Evolutionary conservation across 768 basidiomycete species (phyloP), one percentile per base, ranked within the genome.

Genomic region (Suillus subaureus): DNA sequence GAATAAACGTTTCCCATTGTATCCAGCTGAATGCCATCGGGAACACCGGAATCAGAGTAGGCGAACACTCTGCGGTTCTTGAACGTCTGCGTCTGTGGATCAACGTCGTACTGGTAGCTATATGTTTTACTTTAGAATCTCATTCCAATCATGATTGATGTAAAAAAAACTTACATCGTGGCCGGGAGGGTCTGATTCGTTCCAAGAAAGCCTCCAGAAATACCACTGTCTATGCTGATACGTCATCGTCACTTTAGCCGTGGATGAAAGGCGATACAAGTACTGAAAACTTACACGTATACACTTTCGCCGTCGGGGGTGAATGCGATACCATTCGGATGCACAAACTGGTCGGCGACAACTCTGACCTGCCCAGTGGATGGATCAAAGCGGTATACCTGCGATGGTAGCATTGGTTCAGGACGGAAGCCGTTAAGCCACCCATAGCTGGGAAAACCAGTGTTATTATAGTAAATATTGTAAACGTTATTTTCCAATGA

Each of bases 321-420:
- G 73, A 93, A 89, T 0, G 90, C 89, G 61, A 94, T 84, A 1
- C 92, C 93, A 70, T 94, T 94, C 52, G 84, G 84, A 68, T 84
- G 84, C 65, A 84, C 82, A 70, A 94, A 90, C n/a, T 87, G 89
- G 67, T 91, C 89, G 3, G 93, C 92, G 3, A 93, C 89, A 9
- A 89, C 88, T 3, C 85, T 84, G 7, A 94, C 84, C 37, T 84
- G 75, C 5, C 89, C 83, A 1, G 88, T 89, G 2, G 80, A 79
- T 11, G 89, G 86, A 71, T 92, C 87, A 70, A 92, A 87, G 15
- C 89, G 83, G 73, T 96, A 95, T 18, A 93, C 90, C 70, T 93
- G 91, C 56, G 83, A 88, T 4, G 90, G 92, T 61, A 92, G 72
- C 54, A 86, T 81, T 8, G 89, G 91, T 6, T 77, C 68, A 0